Conservation (phyloP, 768 basidiomycete genomes). For the Russula sp. region DNA sequence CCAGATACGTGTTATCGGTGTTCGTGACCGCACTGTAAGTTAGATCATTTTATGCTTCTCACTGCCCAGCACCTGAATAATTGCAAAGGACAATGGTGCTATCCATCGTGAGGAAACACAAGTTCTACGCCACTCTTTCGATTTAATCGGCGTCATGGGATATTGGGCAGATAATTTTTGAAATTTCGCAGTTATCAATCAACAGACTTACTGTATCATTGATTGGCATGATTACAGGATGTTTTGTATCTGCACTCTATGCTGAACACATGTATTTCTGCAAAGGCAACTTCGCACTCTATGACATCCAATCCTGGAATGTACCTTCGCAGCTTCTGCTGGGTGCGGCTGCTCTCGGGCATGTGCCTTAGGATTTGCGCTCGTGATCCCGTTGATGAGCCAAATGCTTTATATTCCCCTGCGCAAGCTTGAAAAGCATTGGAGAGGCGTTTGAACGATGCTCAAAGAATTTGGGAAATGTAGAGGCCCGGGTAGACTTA, state of each 20-base stretch:
- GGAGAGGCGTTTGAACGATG: slow-evolving; percentile 6
- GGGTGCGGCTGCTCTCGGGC: slow-evolving; percentile 60
- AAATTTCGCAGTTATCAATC: neutral
- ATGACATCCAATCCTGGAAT: slow-evolving; percentile 57
- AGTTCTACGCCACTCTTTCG: slow-evolving; percentile 60
- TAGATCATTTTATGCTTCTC: neutral
- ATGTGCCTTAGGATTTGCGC: slow-evolving; percentile 48
- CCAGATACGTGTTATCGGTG: slow-evolving; percentile 67
- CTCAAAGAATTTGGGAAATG: neutral
- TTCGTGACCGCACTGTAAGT: slow-evolving; percentile 65
- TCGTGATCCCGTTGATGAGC: slow-evolving; percentile 64
- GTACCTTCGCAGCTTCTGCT: slow-evolving; percentile 51
- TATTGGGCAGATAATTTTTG: slow-evolving; percentile 39
- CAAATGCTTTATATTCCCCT: slow-evolving; percentile 61
- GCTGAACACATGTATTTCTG: slow-evolving; percentile 69
- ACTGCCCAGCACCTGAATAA: neutral
- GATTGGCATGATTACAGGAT: too few species aligned
- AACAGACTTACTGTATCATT: slow-evolving; percentile 42
- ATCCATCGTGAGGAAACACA: slow-evolving; percentile 62
- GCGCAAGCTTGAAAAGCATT: slow-evolving; percentile 38
- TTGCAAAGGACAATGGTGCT: slow-evolving; percentile 57
- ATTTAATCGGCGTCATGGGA: slow-evolving; percentile 63
- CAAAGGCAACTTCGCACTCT: slow-evolving; percentile 44
- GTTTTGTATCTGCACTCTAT: slow-evolving; percentile 49
- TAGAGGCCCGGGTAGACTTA: too few species aligned